These are phyloP conservation scores for Macrocybe gigantea DNA, from an alignment of 768 basidiomycete genomes.

Conservation along the genomic window DNA sequence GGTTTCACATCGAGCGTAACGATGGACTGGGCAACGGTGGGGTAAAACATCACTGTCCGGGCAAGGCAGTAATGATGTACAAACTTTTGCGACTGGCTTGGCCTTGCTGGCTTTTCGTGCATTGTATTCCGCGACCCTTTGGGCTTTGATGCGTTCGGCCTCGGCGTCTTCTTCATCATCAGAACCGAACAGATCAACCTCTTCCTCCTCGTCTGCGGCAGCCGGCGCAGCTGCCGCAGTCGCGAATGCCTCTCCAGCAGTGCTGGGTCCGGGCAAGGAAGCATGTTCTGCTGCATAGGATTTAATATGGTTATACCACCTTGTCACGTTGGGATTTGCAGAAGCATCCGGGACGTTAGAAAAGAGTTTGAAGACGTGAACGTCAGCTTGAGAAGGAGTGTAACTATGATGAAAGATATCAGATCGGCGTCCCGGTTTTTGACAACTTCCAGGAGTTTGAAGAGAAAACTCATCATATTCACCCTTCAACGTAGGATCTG, in stretches of 20 bases:
- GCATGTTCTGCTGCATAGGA: constrained; percentile 78
- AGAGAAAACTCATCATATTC: constrained; percentile 25
- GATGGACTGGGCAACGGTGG: constrained; percentile 60
- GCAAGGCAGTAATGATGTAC: constrained; percentile 10
- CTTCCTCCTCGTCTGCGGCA: constrained; percentile 63
- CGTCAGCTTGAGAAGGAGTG: constrained; percentile 91
- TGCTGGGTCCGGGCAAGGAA: constrained; percentile 80
- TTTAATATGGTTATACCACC: constrained; percentile 95
- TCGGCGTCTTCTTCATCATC: constrained; percentile 81
- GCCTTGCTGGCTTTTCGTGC: constrained; percentile 90
- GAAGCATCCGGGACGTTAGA: constrained; percentile 57
- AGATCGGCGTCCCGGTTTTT: constrained; percentile 6
- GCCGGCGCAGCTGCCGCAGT: constrained; percentile 40
- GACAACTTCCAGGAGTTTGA: background rate
- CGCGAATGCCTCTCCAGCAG: constrained; percentile 69
- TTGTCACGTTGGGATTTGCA: constrained; percentile 64
- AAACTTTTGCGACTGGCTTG: constrained; percentile 83
- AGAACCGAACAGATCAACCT: constrained; percentile 84
- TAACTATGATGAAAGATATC: constrained; percentile 46
- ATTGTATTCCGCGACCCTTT: constrained; percentile 91
- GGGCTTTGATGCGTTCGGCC: constrained; percentile 81
- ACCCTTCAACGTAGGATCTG: constrained; percentile 92
- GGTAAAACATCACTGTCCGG: constrained; percentile 2
- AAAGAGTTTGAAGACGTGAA: constrained; percentile 83
- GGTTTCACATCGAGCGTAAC: constrained; percentile 99